phyloP scores from a whole-genome alignment of 2,329 filamentous ascomycete species.

The Hyphodiscus sp. region DNA sequence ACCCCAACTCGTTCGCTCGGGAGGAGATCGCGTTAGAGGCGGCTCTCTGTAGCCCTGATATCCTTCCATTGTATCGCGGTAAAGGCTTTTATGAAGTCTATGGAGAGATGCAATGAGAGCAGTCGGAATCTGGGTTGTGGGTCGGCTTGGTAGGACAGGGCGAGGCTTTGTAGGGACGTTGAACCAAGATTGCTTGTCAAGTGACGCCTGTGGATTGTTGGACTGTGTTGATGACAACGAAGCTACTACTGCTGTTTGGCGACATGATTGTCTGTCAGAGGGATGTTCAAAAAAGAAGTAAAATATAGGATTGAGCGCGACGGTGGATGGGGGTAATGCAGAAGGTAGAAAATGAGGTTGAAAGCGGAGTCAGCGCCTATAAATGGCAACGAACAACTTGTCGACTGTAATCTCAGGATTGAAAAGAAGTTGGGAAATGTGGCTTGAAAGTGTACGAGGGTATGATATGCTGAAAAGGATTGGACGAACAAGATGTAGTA shows the following conservation, averaged over 20 bases:
- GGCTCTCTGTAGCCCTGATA: constrained; percentile 29
- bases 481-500: constrained; percentile 30
- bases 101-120: neutral
- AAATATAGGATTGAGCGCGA: constrained; percentile 13
- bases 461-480: constrained; percentile 4
- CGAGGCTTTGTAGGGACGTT: constrained; percentile 14
- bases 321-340: constrained; percentile 9
- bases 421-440: constrained; percentile 6
- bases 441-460: constrained; percentile 16
- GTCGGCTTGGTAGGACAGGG: constrained; percentile 10
- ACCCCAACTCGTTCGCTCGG: constrained; percentile 29
- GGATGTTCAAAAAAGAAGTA: constrained; percentile 25
- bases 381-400: constrained; percentile 13
- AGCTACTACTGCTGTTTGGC: constrained; percentile 30
- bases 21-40: constrained; percentile 27
- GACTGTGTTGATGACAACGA: constrained; percentile 16
- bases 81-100: no score
- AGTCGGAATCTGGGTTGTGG: neutral
- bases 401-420: neutral
- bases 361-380: constrained; percentile 19
- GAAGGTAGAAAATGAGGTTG: constrained; percentile 18
- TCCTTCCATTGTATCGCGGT: constrained; percentile 22
- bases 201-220: constrained; percentile 27
- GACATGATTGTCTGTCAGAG: constrained; percentile 34
- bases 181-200: constrained; percentile 25